Percentiles rank a stretch among this genome's conserved stretches.
Conservation (phyloP, 2,329 filamentous ascomycete genomes). For the Dactylellina sp. region DNA sequence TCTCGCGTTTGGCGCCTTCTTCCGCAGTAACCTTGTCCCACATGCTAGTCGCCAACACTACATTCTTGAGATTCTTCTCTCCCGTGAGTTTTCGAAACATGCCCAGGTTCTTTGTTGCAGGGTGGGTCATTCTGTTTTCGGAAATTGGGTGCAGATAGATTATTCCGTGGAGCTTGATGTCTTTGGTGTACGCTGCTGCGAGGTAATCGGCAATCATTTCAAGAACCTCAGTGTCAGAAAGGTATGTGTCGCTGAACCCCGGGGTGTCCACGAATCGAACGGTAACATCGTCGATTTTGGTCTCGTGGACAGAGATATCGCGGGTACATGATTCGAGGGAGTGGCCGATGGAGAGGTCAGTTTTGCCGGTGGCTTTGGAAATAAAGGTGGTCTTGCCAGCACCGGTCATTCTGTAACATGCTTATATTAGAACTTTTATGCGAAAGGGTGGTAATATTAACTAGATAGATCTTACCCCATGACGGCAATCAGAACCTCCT, state of each 20-base stretch:
- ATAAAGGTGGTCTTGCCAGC: constrained; percentile 64
- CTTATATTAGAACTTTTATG: constrained; percentile 31
- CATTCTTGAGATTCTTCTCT: constrained; percentile 63
- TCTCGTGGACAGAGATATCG: constrained; percentile 40
- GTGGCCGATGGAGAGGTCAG: constrained; percentile 62
- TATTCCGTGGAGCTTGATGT: constrained; percentile 64
- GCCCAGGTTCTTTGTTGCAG: constrained; percentile 63
- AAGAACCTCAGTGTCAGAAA: constrained; percentile 66
- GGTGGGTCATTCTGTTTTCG: constrained; percentile 64
- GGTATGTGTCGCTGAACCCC: constrained; percentile 66
- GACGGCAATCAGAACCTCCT: constrained; percentile 59
- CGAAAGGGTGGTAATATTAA: not conserved
- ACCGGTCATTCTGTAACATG: constrained; percentile 61
- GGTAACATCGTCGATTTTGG: constrained; percentile 50
- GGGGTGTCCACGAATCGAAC: constrained; percentile 66
- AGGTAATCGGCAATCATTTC: constrained; percentile 65
- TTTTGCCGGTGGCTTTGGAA: constrained; percentile 62
- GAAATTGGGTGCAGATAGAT: constrained; percentile 67
- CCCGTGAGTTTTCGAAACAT: constrained; percentile 67
- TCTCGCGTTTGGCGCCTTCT: constrained; percentile 48
- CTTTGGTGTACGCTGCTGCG: constrained; percentile 61
- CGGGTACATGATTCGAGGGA: constrained; percentile 62
- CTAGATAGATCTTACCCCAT: constrained; percentile 56
- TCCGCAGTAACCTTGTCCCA: constrained; percentile 63
- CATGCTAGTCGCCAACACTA: constrained; percentile 65